These are phyloP conservation scores for Viola pubescens DNA, from an alignment of 441 rosid species.

Conservation along the genomic window DNA sequence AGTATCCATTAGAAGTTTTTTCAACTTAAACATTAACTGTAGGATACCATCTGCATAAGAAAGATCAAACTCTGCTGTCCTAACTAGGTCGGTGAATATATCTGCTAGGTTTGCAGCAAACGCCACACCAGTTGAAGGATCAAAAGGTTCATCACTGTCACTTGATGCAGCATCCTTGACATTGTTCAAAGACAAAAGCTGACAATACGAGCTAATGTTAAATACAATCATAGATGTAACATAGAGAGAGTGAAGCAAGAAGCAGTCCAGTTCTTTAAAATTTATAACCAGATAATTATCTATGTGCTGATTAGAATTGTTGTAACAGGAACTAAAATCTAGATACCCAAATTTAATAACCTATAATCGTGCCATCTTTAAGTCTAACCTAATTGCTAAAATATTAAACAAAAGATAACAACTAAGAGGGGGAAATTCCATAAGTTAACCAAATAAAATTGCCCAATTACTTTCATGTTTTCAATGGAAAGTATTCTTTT, in stretches of 20 bases:
- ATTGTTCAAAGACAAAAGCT: constrained; percentile 70
- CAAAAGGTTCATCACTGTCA: constrained; percentile 63
- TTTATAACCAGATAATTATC: background rate
- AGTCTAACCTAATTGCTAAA: too few species aligned
- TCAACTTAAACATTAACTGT: constrained; percentile 62
- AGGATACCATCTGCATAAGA: constrained; percentile 57
- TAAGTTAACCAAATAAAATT: background rate
- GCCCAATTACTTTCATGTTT: too few species aligned
- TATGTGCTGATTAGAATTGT: too few species aligned
- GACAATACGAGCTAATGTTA: constrained; percentile 15
- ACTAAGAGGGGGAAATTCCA: background rate
- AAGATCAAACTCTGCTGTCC: constrained; percentile 66
- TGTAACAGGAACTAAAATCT: too few species aligned
- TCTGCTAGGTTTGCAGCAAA: constrained; percentile 70
- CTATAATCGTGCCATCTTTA: too few species aligned
- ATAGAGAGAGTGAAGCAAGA: background rate
- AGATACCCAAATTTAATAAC: too few species aligned
- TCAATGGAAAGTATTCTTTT: too few species aligned
- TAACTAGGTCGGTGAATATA: constrained; percentile 55
- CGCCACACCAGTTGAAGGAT: constrained; percentile 61
- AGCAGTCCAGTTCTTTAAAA: background rate
- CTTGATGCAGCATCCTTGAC: constrained; percentile 60
- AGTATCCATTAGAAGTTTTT: constrained; percentile 77
- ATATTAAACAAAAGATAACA: background rate
- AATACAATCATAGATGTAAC: background rate